Conservation (phyloP, 805 yeast genomes). For the Metschnikowia anglica region DNA sequence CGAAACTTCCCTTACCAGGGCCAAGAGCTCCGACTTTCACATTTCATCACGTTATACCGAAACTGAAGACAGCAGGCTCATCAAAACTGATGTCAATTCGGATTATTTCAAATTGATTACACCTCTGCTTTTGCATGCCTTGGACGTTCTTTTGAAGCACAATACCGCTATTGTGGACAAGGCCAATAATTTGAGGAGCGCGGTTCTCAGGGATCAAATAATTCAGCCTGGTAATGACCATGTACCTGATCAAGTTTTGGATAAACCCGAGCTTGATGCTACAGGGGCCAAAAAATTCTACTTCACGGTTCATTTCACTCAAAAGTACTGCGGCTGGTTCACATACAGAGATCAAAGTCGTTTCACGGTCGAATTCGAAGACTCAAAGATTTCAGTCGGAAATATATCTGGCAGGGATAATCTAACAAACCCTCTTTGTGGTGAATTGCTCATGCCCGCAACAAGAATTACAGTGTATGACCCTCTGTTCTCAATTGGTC, state of each 20-base stretch:
- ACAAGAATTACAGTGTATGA: conserved; percentile 42
- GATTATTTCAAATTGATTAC: conserved; percentile 33
- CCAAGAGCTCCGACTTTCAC: conserved; percentile 29
- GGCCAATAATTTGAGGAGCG: conserved; percentile 9
- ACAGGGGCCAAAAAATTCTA: conserved; percentile 14
- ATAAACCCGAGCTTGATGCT: neutral
- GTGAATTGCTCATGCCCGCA: conserved; percentile 43
- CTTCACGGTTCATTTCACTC: conserved; percentile 26
- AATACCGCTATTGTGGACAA: conserved; percentile 10
- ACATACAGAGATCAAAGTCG: conserved; percentile 32
- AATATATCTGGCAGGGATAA: conserved; percentile 8
- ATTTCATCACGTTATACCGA: conserved; percentile 18
- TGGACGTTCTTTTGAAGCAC: conserved; percentile 18
- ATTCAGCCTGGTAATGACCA: neutral
- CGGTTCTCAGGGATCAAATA: neutral
- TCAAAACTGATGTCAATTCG: conserved; percentile 21
- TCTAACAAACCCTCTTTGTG: conserved; percentile 28
- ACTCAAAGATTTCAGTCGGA: conserved; percentile 28
- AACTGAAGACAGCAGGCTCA: conserved; percentile 13
- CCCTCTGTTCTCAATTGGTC: conserved; percentile 39
- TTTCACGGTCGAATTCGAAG: conserved; percentile 38
- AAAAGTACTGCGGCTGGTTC: conserved; percentile 39
- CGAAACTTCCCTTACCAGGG: conserved; percentile 21
- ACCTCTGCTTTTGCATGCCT: conserved; percentile 25
- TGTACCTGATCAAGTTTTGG: neutral